Conservation (phyloP, 192 early-diverging fungal species). For the Mycoemilia scoparia region DNA sequence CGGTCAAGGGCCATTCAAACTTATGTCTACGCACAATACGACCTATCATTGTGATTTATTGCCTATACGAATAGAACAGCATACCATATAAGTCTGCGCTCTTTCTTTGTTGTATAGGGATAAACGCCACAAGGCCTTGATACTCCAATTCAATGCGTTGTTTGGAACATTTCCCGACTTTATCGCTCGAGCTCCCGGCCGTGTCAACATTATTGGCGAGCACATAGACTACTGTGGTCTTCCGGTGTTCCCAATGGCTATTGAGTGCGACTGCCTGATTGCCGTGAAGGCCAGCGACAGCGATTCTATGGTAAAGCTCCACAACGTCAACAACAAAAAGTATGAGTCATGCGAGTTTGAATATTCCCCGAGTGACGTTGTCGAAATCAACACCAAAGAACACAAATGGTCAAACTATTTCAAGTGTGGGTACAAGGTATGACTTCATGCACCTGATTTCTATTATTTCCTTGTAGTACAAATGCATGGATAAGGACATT, state of each 20-base stretch:
- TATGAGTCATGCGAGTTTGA: conserved; percentile 14
- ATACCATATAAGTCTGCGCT: no score
- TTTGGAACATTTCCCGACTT: conserved; percentile 52
- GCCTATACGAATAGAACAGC: no score
- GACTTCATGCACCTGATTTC: conserved; percentile 1
- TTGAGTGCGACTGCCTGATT: conserved; percentile 39
- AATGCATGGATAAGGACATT: no score
- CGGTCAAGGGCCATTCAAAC: no score
- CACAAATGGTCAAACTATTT: conserved; percentile 87
- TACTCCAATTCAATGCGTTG: conserved; percentile 33
- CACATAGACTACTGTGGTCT: conserved; percentile 93
- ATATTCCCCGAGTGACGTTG: conserved; percentile 11
- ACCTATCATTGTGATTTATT: no score
- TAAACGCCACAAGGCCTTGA: no score
- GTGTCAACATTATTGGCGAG: conserved; percentile 95
- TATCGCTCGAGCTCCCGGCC: conserved; percentile 73
- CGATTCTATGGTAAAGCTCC: conserved; percentile 6
- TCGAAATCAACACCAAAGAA: conserved; percentile 47
- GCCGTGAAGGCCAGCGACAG: conserved; percentile 14
- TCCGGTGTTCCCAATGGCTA: conserved; percentile 90
- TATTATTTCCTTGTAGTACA: no score
- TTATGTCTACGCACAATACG: no score
- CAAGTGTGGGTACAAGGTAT: conserved; percentile 55
- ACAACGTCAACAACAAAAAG: conserved; percentile 11
- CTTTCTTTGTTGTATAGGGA: no score